These are phyloP conservation scores for Diaporthe aspalathi DNA, from an alignment of 2,329 filamentous ascomycete species.

Conservation along the genomic window DNA sequence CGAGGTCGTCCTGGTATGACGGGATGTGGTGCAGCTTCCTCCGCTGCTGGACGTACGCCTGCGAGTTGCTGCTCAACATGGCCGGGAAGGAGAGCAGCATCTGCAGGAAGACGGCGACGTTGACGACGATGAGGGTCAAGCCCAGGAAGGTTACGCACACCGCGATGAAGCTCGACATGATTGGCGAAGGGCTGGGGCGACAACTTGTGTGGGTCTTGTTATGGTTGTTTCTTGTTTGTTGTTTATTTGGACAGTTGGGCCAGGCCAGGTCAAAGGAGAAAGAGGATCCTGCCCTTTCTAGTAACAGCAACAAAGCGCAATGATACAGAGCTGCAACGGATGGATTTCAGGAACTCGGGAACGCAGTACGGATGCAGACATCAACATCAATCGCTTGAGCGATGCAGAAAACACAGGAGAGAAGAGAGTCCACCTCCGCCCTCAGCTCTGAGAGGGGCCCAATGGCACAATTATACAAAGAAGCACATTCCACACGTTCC, in stretches of 20 bases:
- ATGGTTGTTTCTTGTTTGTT: not conserved
- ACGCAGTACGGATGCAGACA: conserved; percentile 14
- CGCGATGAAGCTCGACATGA: conserved; percentile 39
- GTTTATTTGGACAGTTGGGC: not conserved
- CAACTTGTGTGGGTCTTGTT: not conserved
- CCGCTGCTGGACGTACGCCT: conserved; percentile 38
- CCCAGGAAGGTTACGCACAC: conserved; percentile 39
- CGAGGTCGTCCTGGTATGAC: conserved; percentile 5
- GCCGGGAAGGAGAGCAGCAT: conserved; percentile 38
- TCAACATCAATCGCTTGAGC: conserved; percentile 13
- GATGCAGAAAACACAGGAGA: conserved; percentile 5
- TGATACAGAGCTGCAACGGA: not conserved
- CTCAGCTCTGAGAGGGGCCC: conserved; percentile 1
- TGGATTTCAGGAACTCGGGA: not conserved
- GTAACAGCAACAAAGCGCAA: conserved; percentile 27
- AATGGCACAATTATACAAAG: conserved; percentile 14
- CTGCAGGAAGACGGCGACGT: conserved; percentile 36
- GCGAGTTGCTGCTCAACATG: conserved; percentile 40
- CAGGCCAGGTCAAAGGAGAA: conserved; percentile 18
- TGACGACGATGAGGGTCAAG: conserved; percentile 32
- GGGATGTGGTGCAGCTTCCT: conserved; percentile 36
- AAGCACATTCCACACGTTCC: conserved; percentile 9
- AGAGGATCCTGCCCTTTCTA: conserved; percentile 25
- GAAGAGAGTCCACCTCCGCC: not conserved
- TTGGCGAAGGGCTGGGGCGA: not conserved